Evolutionary conservation across 164 flowering plant genomes (phyloP), one percentile per base, ranked within the genome.

Genomic region (Amborella trichopoda): DNA sequence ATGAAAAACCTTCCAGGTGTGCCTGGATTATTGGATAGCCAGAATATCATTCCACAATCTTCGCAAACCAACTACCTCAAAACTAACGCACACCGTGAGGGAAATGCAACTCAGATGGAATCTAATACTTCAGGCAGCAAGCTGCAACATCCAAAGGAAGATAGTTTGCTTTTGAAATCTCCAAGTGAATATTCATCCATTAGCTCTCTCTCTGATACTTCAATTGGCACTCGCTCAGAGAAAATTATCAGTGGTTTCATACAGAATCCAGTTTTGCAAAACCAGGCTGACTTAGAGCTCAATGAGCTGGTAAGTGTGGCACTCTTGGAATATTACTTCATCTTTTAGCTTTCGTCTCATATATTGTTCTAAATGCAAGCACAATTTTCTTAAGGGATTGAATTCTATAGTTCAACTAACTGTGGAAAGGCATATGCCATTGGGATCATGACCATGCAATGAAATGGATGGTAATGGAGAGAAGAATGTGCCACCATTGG

Each of bases 211-310:
- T 34, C 48, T 21, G 63, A 69, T 23, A 17, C 66, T 19, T 41
- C 72, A 4, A 52, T 60, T 45, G 68, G 64, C 32, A 74, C 68
- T 50, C 78, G 72, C 36, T 65, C 90, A 4, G 97, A 82, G 62
- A 67, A 73, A 51, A 76, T 80, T 56, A 32, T 84, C 48, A 66
- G 52, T 67, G 68, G 54, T 50, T 78, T 84, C 65, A 60, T 82
- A 59, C 70, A 78, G 41, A 70, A 66, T 67, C 83, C 87, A 26
- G 36, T 63, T 51, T 55, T 82, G 52, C 61, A 63, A 56, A 78
- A 67, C 23, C 76, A 49, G 11, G 57, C 64, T 20, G 65, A 60
- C 18, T 36, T 36, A 2, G 59, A 56, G 39, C 21, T 50, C 13
- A 60, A 62, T 64, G 65, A 75, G 36, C 40, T 53, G 79, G 93